Base-by-base conservation (phyloP, 768 basidiomycete species). In the Pleurotus ostreatus region DNA sequence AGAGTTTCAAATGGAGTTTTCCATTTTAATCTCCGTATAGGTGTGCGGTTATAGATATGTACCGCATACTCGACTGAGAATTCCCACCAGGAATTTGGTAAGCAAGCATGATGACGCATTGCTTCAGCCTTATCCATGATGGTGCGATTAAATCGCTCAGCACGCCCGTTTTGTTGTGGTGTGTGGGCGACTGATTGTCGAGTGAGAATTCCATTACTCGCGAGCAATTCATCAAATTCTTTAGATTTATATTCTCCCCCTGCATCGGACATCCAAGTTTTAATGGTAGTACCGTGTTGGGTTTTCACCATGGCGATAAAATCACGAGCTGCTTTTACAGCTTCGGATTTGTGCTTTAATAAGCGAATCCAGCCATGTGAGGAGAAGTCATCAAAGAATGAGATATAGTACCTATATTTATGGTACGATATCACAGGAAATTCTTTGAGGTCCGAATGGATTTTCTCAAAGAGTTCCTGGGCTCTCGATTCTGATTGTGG, bases 161-260 rank as follows among this genome's bases (percentile, higher is more conserved):
- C 72, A 1, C 69, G 39, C 1, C 71, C 63, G 45, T 71, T 71
- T 25, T 71, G 68, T 4, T 58, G 23, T 0, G 67, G 66, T 3
- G 62, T 61, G 9, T 68, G 61, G 0, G 63, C 63, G 1, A 57
- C 59, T 0, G 66, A 68, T 0, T 47, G 56, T 8, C 69, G 62
- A 0, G 61, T 13, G 7, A 63, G 48, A 11, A 71, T 68, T 0
- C 69, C 67, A 15, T 57, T 26, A 5, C 20, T 2, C 0, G 15
- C 34, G 38, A 62, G 46, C 9, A 25, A 56, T 12, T 60, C 13
- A 23, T 51, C 45, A 16, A 60, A 46, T 34, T 63, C 52, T 23
- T 52, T 30, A 18, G 39, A 46, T 25, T 60, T 40, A 34, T 53
- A 64, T 55, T 62, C 63, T 18, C 46, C 49, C 13, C 56, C 61